Percentiles rank a stretch among this genome's conserved stretches.
phyloP scores from a whole-genome alignment of 306 rosid genomes.

The Abrus pulchellus region DNA sequence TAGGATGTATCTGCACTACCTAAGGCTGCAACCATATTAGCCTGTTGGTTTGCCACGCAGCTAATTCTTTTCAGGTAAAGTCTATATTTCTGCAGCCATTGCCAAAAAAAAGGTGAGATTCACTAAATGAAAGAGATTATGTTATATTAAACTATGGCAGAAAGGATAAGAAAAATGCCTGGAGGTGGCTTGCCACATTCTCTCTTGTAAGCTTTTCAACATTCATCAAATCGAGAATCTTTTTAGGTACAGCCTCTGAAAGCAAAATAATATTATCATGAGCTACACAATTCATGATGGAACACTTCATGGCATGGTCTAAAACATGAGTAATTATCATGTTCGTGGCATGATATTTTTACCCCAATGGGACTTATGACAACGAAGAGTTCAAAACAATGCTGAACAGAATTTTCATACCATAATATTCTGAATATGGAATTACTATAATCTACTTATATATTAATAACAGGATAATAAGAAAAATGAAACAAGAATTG shows the following conservation, averaged over 20 bases:
- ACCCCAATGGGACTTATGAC: neutral
- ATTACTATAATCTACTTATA: neutral
- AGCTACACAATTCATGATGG: conserved; percentile 23
- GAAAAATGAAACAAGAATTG: neutral
- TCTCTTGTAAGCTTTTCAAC: conserved; percentile 94
- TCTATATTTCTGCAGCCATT: conserved; percentile 81
- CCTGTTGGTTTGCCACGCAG: conserved; percentile 75
- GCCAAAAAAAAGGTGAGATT: conserved; percentile 35
- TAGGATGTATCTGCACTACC: conserved; percentile 73
- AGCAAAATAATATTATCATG: conserved; percentile 25
- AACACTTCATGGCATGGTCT: neutral
- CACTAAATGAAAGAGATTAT: conserved; percentile 10
- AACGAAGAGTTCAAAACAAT: neutral
- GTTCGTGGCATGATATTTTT: neutral
- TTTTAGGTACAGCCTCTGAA: conserved; percentile 96
- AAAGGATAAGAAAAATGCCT: conserved; percentile 61
- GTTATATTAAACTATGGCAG: conserved; percentile 19
- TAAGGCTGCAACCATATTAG: conserved; percentile 75
- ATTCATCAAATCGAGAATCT: conserved; percentile 91
- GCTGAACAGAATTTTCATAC: conserved; percentile 18
- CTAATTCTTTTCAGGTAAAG: conserved; percentile 81
- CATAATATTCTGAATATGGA: conserved; percentile 13
- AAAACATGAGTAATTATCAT: conserved; percentile 1
- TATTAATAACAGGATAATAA: neutral
- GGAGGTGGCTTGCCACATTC: conserved; percentile 98